These are phyloP conservation scores for Calonectria montana DNA, from an alignment of 2,329 filamentous ascomycete genomes.

Conservation along the genomic window DNA sequence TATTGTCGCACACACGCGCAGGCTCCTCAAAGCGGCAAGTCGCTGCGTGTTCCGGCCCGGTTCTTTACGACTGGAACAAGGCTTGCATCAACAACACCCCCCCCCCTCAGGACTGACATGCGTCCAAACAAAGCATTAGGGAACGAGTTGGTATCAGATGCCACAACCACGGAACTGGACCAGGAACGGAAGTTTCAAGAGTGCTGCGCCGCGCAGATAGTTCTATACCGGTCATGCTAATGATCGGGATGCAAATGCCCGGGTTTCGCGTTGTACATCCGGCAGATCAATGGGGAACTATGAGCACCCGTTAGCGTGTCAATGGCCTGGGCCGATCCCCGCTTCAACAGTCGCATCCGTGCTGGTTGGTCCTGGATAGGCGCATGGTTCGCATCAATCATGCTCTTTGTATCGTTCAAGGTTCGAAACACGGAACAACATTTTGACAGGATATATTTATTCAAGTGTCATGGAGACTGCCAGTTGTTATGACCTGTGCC, in stretches of 20 bases:
- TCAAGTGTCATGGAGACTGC: not conserved
- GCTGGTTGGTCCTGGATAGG: not conserved
- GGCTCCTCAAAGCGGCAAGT: not conserved
- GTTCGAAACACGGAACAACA: conserved; percentile 7
- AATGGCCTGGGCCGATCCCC: not conserved
- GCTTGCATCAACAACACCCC: not conserved
- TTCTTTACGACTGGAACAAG: not conserved
- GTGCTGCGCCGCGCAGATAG: conserved; percentile 2
- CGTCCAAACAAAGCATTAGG: not conserved
- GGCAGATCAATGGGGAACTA: conserved; percentile 1
- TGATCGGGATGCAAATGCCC: not conserved
- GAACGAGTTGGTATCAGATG: not conserved
- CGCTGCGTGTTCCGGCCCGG: not conserved
- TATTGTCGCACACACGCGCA: conserved; percentile 6
- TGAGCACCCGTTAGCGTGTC: not conserved
- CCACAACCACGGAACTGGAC: conserved; percentile 8
- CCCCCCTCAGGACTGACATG: not conserved
- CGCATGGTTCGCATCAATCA: not conserved
- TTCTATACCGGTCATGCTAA: conserved; percentile 4
- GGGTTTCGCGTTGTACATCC: conserved; percentile 3
- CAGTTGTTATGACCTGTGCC: not conserved
- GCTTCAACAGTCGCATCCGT: no score
- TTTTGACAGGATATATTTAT: not conserved
- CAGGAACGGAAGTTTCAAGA: not conserved
- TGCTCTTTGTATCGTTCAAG: not conserved